These are phyloP conservation scores for Verbena officinalis DNA, from an alignment of 257 asterid species.

Conservation along the genomic window DNA sequence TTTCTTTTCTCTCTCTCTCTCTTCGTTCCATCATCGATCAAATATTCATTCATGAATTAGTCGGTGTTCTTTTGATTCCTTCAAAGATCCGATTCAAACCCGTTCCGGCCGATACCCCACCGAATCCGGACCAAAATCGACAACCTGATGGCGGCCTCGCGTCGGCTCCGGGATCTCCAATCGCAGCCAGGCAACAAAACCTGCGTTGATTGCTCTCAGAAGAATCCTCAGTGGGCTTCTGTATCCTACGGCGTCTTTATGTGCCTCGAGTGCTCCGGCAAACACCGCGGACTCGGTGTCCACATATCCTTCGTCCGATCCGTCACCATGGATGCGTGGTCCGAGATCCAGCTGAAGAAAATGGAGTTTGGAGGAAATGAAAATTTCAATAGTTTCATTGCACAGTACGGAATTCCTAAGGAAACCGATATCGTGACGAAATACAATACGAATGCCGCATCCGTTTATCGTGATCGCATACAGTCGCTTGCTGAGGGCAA, in stretches of 20 bases:
- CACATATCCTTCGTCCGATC: slow-evolving; percentile 89
- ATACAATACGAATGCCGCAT: slow-evolving; percentile 67
- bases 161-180: slow-evolving; percentile 78
- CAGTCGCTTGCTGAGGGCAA: slow-evolving; percentile 73
- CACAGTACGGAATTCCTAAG: slow-evolving; percentile 61
- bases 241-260: slow-evolving; percentile 79
- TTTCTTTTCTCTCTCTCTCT: background rate
- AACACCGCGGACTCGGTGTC: slow-evolving; percentile 87
- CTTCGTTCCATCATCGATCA: background rate
- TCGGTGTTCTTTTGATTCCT: background rate
- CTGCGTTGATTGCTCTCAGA: slow-evolving; percentile 81
- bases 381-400: slow-evolving; percentile 48
- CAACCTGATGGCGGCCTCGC: slow-evolving; percentile 57
- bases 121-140: slow-evolving; percentile 24
- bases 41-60: too few species aligned
- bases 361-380: slow-evolving; percentile 80
- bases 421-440: slow-evolving; percentile 64
- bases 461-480: slow-evolving; percentile 63
- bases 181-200: slow-evolving; percentile 69
- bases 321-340: slow-evolving; percentile 88
- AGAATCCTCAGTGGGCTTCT: slow-evolving; percentile 90
- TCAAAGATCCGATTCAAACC: slow-evolving; percentile 16
- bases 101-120: too few species aligned
- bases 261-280: slow-evolving; percentile 90
- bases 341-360: slow-evolving; percentile 75